phyloP scores from a whole-genome alignment of 2,329 filamentous ascomycete genomes.

The Talaromyces sp. region DNA sequence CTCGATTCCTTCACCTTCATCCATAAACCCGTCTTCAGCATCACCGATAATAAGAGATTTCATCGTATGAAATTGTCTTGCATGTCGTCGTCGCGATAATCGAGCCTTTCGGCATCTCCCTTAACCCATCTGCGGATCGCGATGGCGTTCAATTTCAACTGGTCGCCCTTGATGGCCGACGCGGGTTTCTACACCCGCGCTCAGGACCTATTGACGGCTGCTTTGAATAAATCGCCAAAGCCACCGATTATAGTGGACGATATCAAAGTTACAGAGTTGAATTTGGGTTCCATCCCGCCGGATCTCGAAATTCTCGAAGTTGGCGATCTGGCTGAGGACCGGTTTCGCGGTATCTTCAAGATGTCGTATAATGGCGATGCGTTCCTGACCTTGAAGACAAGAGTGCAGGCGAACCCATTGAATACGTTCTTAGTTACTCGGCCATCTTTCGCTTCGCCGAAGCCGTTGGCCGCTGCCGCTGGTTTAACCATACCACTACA shows the following conservation, averaged over 20 bases:
- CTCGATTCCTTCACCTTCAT: not conserved
- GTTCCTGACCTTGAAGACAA: constrained; percentile 88
- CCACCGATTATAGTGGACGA: constrained; percentile 99
- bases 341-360: constrained; percentile 97
- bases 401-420: constrained; percentile 94
- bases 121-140: constrained; percentile 11
- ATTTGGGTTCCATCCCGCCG: constrained; percentile 88
- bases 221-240: constrained; percentile 95
- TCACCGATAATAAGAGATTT: not conserved
- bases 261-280: constrained; percentile 96
- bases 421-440: constrained; percentile 94
- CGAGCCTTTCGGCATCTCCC: constrained; percentile 12
- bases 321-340: constrained; percentile 91
- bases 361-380: constrained; percentile 98
- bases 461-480: constrained; percentile 83
- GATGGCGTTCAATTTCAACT: constrained; percentile 99
- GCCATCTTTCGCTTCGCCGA: constrained; percentile 84
- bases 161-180: constrained; percentile 96
- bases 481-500: constrained; percentile 95
- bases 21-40: not conserved
- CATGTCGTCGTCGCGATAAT: constrained; percentile 6
- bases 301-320: constrained; percentile 97
- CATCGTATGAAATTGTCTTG: constrained; percentile 6
- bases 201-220: constrained; percentile 87
- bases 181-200: constrained; percentile 84